Conservation (phyloP, 768 basidiomycete genomes). For the Cantharellus anzutake region DNA sequence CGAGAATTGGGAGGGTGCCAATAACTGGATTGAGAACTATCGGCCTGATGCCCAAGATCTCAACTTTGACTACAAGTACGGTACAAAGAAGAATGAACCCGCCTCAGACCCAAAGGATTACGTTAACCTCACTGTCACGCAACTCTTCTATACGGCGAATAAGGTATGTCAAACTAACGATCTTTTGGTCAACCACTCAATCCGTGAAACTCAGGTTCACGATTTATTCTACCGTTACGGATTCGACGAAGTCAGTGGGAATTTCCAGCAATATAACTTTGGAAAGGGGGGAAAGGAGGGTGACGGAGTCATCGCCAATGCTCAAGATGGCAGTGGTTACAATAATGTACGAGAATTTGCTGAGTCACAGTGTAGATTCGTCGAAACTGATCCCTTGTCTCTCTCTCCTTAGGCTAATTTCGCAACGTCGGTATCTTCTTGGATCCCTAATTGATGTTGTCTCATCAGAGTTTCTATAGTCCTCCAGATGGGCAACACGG, state of each 20-base stretch:
- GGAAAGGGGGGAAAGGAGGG: slow-evolving; percentile 71
- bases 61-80: slow-evolving; percentile 56
- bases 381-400: not conserved
- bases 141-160: slow-evolving; percentile 78
- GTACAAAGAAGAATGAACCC: slow-evolving; percentile 41
- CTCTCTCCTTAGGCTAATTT: slow-evolving; percentile 10
- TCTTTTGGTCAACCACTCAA: not conserved
- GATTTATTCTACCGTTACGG: slow-evolving; percentile 80
- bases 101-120: slow-evolving; percentile 57
- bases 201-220: slow-evolving; percentile 19
- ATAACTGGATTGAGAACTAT: slow-evolving; percentile 47
- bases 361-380: not conserved
- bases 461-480: slow-evolving; percentile 26
- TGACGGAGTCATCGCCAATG: slow-evolving; percentile 86
- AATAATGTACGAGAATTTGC: slow-evolving; percentile 20
- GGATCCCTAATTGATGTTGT: not conserved
- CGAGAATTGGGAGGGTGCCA: slow-evolving; percentile 75
- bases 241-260: slow-evolving; percentile 78
- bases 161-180: slow-evolving; percentile 21
- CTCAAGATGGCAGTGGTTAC: slow-evolving; percentile 86
- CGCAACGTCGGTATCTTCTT: slow-evolving; percentile 8
- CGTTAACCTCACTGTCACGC: slow-evolving; percentile 72
- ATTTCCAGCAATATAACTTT: slow-evolving; percentile 98
- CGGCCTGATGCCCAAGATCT: slow-evolving; percentile 47
- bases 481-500: slow-evolving; percentile 63